Conservation (phyloP, 805 yeast species). For the Starmera caribaea region DNA sequence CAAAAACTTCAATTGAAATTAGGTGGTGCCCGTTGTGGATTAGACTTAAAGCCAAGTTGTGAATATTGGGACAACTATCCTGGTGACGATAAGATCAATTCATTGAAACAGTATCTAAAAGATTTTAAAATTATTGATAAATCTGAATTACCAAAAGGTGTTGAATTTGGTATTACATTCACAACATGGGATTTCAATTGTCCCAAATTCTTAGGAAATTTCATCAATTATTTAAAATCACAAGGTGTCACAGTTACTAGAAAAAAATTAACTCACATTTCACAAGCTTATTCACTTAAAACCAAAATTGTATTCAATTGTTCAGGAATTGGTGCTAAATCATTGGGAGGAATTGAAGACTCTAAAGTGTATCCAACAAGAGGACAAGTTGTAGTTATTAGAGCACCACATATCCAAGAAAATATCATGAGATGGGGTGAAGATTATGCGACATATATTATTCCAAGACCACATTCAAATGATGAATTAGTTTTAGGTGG, state of each 20-base stretch:
- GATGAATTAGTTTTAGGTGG: constrained; percentile 73
- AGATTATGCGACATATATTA: constrained; percentile 54
- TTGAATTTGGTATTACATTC: constrained; percentile 42
- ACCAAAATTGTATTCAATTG: constrained; percentile 59
- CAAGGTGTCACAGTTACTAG: constrained; percentile 45
- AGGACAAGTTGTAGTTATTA: constrained; percentile 70
- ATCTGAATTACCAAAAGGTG: constrained; percentile 40
- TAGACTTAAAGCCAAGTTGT: constrained; percentile 43
- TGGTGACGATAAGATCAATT: constrained; percentile 33
- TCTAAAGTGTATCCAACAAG: constrained; percentile 56
- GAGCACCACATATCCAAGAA: constrained; percentile 57
- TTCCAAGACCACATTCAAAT: constrained; percentile 59
- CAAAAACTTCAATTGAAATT: constrained; percentile 30
- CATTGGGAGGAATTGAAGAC: constrained; percentile 59
- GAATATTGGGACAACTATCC: constrained; percentile 51
- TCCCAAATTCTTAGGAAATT: constrained; percentile 45
- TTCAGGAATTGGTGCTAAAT: constrained; percentile 62
- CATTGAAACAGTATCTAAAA: constrained; percentile 38
- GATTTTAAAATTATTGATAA: constrained; percentile 31
- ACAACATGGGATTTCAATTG: constrained; percentile 66
- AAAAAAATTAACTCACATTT: constrained; percentile 38
- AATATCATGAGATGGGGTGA: constrained; percentile 55
- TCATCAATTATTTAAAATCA: constrained; percentile 32
- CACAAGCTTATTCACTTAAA: constrained; percentile 37
- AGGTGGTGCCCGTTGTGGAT: constrained; percentile 44